Evolutionary conservation across 2,329 filamentous ascomycete species (phyloP), one percentile per base, ranked within the genome.

Genomic region (Chlorencoelia australis): DNA sequence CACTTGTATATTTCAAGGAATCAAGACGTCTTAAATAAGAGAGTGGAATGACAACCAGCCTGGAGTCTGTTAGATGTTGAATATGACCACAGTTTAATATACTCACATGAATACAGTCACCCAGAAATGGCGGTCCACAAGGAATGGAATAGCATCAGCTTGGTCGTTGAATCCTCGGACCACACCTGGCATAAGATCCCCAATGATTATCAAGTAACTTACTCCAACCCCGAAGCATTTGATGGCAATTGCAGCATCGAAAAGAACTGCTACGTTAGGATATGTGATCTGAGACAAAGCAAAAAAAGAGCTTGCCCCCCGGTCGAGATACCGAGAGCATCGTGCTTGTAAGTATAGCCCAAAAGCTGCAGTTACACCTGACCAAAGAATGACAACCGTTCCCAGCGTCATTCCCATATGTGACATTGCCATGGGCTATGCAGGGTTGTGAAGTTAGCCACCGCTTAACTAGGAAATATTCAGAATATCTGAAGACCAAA

Each of bases 161-260:
- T 67, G 64, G 31, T 73, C 69, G 43, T 76, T 74, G 59, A 98
- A 89, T 4, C 88, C 91, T 42, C 76, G 65, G 16, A 91, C 78
- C 7, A 98, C 91, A 25, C 87, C 89, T 1, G 91, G 91, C 91
- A 98, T 98, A 44, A 98, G 66, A 58, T 98, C 91, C 33, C 91
- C 91, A 50, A 98, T 96, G 54, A 98, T 96, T 55, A 98, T 98
- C 52, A 98, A 74, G 63, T 98, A 98, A 51, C 87, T 95, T 41
- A 96, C 85, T 15, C 84, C 91, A 7, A 98, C 91, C 24, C 91
- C 91, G 57, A 98, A 98, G 61, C 91, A 98, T 59, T 98, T 98
- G 55, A 98, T 78, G 9, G 89, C 87, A 56, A 98, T 98, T 5
- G 91, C 91, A 5, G 81, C 79, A 62, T 98, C 91, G 59, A 98